Percentiles rank a stretch among this genome's conserved stretches.
These are phyloP conservation scores for Myxozyma mucilagina DNA, from an alignment of 805 yeast genomes.

Conservation along the genomic window DNA sequence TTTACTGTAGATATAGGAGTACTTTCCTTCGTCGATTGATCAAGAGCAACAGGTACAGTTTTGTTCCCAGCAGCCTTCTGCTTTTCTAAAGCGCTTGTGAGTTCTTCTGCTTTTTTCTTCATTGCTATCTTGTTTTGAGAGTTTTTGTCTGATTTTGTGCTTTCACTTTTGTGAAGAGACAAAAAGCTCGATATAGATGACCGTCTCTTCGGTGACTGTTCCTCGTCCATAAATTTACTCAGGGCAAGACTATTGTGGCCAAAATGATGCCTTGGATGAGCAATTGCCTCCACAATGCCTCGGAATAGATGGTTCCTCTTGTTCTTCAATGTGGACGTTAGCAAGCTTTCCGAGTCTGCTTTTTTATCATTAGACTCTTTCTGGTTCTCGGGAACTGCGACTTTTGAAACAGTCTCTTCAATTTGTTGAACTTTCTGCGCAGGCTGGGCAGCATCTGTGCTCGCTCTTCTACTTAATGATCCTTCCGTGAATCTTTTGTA, in stretches of 20 bases:
- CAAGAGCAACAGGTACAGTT: background rate
- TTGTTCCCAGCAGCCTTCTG: background rate
- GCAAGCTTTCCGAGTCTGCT: background rate
- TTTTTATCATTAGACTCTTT: background rate
- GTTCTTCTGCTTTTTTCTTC: background rate
- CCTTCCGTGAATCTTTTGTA: slow-evolving; percentile 7
- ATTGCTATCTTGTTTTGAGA: background rate
- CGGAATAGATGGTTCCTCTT: background rate
- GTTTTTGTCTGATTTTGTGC: background rate
- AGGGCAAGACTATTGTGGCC: background rate
- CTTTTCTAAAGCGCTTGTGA: background rate
- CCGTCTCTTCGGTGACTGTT: background rate
- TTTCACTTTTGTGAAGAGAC: background rate
- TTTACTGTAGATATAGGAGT: background rate
- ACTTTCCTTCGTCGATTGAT: background rate
- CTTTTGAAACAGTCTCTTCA: background rate
- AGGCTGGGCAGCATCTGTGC: slow-evolving; percentile 1
- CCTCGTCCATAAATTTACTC: background rate
- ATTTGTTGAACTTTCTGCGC: slow-evolving; percentile 1
- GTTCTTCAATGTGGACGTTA: background rate
- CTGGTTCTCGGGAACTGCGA: background rate
- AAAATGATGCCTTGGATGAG: background rate
- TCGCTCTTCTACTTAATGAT: slow-evolving; percentile 8
- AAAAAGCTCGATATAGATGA: slow-evolving; percentile 8
- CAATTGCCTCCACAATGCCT: background rate